Percentiles rank a stretch among this genome's conserved stretches.
Evolutionary conservation across 768 basidiomycete species (phyloP).

Genomic region (Lentinula guzmanii): DNA sequence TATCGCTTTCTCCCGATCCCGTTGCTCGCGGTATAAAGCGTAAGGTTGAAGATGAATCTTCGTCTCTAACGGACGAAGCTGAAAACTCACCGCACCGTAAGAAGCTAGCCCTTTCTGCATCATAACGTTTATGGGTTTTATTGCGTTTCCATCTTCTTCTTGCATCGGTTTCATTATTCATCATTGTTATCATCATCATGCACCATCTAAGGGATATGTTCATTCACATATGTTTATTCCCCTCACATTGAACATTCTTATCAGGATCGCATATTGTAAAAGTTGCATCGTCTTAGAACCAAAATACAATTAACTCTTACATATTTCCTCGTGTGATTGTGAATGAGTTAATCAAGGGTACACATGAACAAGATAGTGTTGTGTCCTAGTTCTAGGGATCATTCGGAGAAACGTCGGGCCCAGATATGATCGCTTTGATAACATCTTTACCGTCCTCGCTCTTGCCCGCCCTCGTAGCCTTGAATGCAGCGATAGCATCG

Average conservation of each 20-base stretch:
- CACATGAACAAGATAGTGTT: too few species aligned
- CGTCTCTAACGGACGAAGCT: slow-evolving; percentile 29
- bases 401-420: slow-evolving; percentile 54
- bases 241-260: background rate
- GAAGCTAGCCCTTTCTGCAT: slow-evolving; percentile 47
- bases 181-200: background rate
- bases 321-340: background rate
- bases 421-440: slow-evolving; percentile 87
- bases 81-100: slow-evolving; percentile 61
- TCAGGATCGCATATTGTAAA: background rate
- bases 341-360: too few species aligned
- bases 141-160: background rate
- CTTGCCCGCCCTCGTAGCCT: slow-evolving; percentile 73
- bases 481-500: slow-evolving; percentile 75
- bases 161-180: slow-evolving; percentile 17
- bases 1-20: slow-evolving; percentile 44
- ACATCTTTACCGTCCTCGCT: slow-evolving; percentile 82
- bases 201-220: background rate
- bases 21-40: slow-evolving; percentile 62
- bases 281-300: background rate
- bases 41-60: slow-evolving; percentile 59
- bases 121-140: background rate
- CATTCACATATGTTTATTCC: background rate
- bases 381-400: slow-evolving; percentile 20
- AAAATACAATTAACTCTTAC: background rate